A percentile compares a stretch with the other conserved stretches of the same genome.
These are phyloP conservation scores for Penicillium egyptiacum DNA, from an alignment of 495 filamentous ascomycete species.

Conservation along the genomic window DNA sequence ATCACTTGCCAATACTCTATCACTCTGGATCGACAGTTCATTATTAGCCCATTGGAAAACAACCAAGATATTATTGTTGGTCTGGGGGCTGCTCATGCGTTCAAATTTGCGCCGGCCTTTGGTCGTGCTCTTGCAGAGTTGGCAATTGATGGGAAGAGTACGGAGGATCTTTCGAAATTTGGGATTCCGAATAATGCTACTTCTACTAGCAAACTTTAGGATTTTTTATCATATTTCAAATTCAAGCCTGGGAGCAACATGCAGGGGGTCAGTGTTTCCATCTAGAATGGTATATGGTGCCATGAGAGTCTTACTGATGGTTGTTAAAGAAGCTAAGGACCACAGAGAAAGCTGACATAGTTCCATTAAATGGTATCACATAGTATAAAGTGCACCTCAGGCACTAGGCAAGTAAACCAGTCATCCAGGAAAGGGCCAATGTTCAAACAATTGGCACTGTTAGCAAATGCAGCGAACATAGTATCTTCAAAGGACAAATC, in stretches of 20 bases:
- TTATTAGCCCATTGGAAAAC: conserved; percentile 29
- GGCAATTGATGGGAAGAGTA: conserved; percentile 29
- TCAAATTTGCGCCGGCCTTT: conserved; percentile 35
- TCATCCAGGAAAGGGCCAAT: not conserved
- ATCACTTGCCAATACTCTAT: conserved; percentile 34
- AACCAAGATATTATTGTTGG: conserved; percentile 30
- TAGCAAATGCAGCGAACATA: not conserved
- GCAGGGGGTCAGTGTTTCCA: not conserved
- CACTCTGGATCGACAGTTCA: conserved; percentile 30
- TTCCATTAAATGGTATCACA: not conserved
- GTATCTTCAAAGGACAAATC: not conserved
- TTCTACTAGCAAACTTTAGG: conserved; percentile 15
- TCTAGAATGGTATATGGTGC: not conserved
- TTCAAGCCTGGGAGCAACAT: not conserved
- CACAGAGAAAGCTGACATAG: not conserved
- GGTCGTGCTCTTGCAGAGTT: conserved; percentile 32
- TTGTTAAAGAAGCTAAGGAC: not conserved
- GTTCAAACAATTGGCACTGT: not conserved
- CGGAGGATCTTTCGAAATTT: conserved; percentile 34
- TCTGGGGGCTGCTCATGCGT: conserved; percentile 33
- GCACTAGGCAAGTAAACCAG: not conserved
- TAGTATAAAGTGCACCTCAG: not conserved
- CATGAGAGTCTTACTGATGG: too few species aligned
- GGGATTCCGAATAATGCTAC: conserved; percentile 12
- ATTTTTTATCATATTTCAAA: not conserved